Percentiles rank a stretch among this genome's conserved stretches.
These are phyloP conservation scores for Suillus brevipes DNA, from an alignment of 768 basidiomycete genomes.

Conservation along the genomic window DNA sequence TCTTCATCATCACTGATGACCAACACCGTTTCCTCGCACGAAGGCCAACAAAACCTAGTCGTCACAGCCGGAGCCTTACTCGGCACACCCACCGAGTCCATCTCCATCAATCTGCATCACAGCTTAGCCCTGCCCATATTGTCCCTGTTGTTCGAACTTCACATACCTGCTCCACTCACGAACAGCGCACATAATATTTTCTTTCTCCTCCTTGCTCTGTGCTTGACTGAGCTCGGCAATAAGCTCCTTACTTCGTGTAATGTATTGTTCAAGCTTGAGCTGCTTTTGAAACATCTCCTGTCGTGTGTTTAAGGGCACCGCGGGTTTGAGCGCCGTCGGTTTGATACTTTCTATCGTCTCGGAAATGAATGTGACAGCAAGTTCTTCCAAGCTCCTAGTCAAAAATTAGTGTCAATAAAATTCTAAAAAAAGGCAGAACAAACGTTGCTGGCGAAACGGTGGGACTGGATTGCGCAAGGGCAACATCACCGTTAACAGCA, in stretches of 20 bases:
- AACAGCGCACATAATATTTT: conserved; percentile 44
- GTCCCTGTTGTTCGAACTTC: background rate
- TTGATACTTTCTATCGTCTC: conserved; percentile 52
- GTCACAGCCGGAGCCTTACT: background rate
- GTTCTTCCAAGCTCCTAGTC: conserved; percentile 41
- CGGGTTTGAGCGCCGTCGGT: conserved; percentile 20
- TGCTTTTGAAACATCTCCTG: conserved; percentile 46
- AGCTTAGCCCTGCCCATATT: conserved; percentile 5
- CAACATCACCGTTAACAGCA: conserved; percentile 1
- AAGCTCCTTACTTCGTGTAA: conserved; percentile 51
- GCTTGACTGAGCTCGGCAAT: conserved; percentile 49
- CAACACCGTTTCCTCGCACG: conserved; percentile 40
- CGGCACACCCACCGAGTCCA: conserved; percentile 1
- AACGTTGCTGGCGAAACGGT: conserved; percentile 3
- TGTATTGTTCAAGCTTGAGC: conserved; percentile 48
- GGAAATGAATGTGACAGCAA: conserved; percentile 58
- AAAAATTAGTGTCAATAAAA: background rate
- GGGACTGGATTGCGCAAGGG: background rate
- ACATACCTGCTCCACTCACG: conserved; percentile 58
- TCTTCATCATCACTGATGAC: conserved; percentile 54
- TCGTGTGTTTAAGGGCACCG: conserved; percentile 22
- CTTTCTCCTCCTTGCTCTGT: conserved; percentile 52
- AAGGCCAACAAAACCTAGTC: conserved; percentile 42
- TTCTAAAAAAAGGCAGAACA: background rate
- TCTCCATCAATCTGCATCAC: conserved; percentile 14